Conservation (phyloP, 257 asterid species). For the Eucommia ulmoides region DNA sequence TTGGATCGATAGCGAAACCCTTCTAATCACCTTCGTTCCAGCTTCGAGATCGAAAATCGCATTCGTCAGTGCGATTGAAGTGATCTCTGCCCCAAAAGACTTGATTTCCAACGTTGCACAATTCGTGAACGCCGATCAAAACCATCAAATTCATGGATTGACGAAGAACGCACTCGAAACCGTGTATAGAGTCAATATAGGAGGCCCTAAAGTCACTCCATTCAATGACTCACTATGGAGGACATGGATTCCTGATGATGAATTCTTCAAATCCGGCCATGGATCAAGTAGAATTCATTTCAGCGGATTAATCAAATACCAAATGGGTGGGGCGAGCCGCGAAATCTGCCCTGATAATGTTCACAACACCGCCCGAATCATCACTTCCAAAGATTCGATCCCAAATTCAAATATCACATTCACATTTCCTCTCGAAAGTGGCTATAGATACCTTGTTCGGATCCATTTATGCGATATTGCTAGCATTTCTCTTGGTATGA, state of each 20-base stretch:
- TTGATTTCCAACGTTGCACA: slow-evolving; percentile 60
- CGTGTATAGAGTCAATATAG: slow-evolving; percentile 65
- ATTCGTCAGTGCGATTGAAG: slow-evolving; percentile 76
- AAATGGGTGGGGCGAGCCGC: slow-evolving; percentile 64
- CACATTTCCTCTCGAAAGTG: slow-evolving; percentile 52
- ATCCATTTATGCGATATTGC: slow-evolving; percentile 92
- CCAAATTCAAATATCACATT: slow-evolving; percentile 47
- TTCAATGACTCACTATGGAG: slow-evolving; percentile 93
- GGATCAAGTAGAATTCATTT: slow-evolving; percentile 30
- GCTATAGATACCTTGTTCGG: slow-evolving; percentile 52
- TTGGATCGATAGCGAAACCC: slow-evolving; percentile 33
- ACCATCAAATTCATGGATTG: slow-evolving; percentile 40
- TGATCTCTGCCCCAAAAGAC: slow-evolving; percentile 74
- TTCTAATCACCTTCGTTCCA: slow-evolving; percentile 49
- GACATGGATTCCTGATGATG: slow-evolving; percentile 73
- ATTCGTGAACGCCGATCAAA: slow-evolving; percentile 30
- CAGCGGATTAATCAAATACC: slow-evolving; percentile 60
- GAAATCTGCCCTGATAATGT: slow-evolving; percentile 92
- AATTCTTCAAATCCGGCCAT: slow-evolving; percentile 20
- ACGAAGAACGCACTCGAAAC: slow-evolving; percentile 66
- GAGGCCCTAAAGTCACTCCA: slow-evolving; percentile 91
- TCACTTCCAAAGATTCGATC: slow-evolving; percentile 31
- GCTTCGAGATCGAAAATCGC: slow-evolving; percentile 34
- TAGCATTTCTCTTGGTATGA: slow-evolving; percentile 40
- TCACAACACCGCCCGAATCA: slow-evolving; percentile 65